Evolutionary conservation across 371 early-diverging fungal species (phyloP).

Genomic region (Gilbertella persicaria): DNA sequence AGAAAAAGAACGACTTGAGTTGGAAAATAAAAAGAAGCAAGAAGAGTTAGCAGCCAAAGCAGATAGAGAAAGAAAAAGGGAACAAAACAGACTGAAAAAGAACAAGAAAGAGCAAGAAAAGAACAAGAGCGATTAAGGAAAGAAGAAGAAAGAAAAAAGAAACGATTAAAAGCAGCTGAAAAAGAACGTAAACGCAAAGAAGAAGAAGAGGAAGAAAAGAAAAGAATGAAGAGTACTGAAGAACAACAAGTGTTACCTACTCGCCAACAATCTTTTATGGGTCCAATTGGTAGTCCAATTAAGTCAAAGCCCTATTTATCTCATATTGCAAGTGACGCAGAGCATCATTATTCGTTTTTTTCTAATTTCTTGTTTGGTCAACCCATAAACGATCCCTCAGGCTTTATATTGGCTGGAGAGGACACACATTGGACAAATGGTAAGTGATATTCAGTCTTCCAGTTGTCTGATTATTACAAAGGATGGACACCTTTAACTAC

Average conservation of each 20-base stretch:
- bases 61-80: slow-evolving; percentile 34
- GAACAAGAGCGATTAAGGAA: slow-evolving; percentile 24
- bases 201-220: slow-evolving; percentile 54
- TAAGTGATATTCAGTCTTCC: slow-evolving; percentile 1
- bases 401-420: no score
- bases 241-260: slow-evolving; percentile 38
- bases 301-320: slow-evolving; percentile 4
- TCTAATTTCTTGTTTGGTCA: slow-evolving; percentile 43
- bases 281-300: slow-evolving; percentile 29
- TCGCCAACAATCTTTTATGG: slow-evolving; percentile 23
- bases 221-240: slow-evolving; percentile 43
- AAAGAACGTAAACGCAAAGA: slow-evolving; percentile 60
- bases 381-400: no score
- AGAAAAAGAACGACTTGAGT: slow-evolving; percentile 42
- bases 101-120: slow-evolving; percentile 31
- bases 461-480: slow-evolving; percentile 14
- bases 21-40: slow-evolving; percentile 40
- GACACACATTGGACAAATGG: slow-evolving; percentile 3
- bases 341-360: slow-evolving; percentile 32
- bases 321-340: slow-evolving; percentile 6
- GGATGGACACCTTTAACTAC: slow-evolving; percentile 44
- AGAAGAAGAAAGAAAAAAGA: slow-evolving; percentile 25
- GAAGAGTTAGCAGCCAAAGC: slow-evolving; percentile 40
- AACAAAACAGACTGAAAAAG: slow-evolving; percentile 57
- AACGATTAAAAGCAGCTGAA: slow-evolving; percentile 6